Conservation (phyloP, 164 flowering plant genomes). For the Aristolochia fimbriata region DNA sequence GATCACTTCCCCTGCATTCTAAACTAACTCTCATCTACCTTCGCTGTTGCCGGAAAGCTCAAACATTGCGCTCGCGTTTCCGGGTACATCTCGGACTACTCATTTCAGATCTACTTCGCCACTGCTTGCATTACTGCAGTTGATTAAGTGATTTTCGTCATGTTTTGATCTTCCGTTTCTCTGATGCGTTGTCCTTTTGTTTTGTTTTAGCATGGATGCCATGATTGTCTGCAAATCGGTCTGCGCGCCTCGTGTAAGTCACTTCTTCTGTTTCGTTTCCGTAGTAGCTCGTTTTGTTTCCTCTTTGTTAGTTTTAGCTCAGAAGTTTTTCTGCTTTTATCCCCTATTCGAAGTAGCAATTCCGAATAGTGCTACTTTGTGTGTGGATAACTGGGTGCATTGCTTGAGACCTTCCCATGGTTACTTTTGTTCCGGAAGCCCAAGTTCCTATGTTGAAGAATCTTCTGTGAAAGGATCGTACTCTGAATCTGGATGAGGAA, state of each 20-base stretch:
- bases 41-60: neutral
- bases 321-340: neutral
- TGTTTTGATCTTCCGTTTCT: neutral
- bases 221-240: conserved; percentile 35
- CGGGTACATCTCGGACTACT: conserved; percentile 1
- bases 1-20: neutral
- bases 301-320: no score
- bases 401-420: no score
- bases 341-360: neutral
- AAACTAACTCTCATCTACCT: neutral
- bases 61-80: neutral
- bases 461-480: no score
- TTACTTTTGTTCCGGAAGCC: no score
- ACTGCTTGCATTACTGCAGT: neutral
- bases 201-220: conserved; percentile 30
- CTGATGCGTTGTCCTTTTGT: conserved; percentile 2
- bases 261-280: neutral
- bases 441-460: no score
- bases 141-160: neutral
- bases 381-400: no score
- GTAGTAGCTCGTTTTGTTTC: neutral
- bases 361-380: no score
- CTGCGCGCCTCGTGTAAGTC: conserved; percentile 29
- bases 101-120: neutral
- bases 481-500: no score